Conservation (phyloP, 257 asterid genomes). For the Gentiana macrophylla region DNA sequence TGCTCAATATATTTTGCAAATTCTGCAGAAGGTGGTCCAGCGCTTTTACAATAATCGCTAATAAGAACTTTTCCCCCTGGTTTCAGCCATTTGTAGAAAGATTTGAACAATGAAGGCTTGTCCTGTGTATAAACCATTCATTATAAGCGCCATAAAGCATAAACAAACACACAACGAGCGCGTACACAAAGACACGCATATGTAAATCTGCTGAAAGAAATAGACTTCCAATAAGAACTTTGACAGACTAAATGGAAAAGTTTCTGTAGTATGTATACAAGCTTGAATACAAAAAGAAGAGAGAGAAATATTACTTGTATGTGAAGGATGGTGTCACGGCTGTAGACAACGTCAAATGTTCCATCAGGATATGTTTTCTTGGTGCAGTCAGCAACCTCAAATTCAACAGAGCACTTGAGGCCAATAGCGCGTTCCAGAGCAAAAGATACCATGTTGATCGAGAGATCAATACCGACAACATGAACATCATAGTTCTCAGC, state of each 20-base stretch:
- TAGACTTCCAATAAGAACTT: not conserved
- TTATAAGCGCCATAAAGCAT: too few relatives aligned
- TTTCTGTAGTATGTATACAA: not conserved
- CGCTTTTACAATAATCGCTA: conserved; percentile 82
- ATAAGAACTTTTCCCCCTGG: conserved; percentile 95
- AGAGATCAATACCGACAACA: conserved; percentile 90
- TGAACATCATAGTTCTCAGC: conserved; percentile 81
- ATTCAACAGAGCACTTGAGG: conserved; percentile 82
- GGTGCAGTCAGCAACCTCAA: conserved; percentile 98
- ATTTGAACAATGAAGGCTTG: conserved; percentile 77
- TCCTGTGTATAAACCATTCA: conserved; percentile 40
- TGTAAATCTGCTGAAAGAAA: too few relatives aligned
- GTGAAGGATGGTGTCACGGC: conserved; percentile 95
- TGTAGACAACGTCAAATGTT: conserved; percentile 80
- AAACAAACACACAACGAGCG: too few relatives aligned
- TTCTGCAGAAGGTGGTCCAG: conserved; percentile 63
- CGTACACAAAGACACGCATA: too few relatives aligned
- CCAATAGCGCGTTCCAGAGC: conserved; percentile 92
- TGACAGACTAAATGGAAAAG: not conserved
- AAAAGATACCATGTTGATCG: conserved; percentile 88
- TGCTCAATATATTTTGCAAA: conserved; percentile 72
- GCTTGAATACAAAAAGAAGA: not conserved
- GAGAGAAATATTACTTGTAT: conserved; percentile 44
- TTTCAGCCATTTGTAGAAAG: conserved; percentile 93
- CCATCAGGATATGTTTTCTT: conserved; percentile 71